Conservation (phyloP, 768 basidiomycete species). For the Amanita pseudoporphyria region DNA sequence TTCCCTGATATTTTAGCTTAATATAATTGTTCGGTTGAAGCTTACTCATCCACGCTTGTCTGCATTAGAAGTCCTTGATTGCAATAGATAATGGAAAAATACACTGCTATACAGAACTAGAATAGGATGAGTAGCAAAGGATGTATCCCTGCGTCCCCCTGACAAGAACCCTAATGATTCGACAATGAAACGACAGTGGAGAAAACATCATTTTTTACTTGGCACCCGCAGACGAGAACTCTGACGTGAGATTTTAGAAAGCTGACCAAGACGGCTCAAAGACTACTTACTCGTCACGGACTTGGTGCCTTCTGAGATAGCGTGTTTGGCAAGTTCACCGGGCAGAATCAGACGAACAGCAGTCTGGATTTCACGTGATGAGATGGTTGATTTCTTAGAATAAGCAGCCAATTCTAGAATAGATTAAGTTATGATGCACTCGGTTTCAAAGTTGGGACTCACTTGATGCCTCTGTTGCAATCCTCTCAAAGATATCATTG, state of each 20-base stretch:
- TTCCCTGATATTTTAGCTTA: too few relatives aligned
- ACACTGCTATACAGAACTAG: slow-evolving; percentile 8
- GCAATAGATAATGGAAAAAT: slow-evolving; percentile 9
- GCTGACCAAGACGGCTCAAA: background rate
- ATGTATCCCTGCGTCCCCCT: background rate
- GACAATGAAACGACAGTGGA: slow-evolving; percentile 12
- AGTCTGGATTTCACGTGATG: slow-evolving; percentile 97
- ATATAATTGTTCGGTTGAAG: too few relatives aligned
- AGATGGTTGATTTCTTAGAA: slow-evolving; percentile 98
- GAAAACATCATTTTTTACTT: slow-evolving; percentile 35
- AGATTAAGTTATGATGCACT: background rate
- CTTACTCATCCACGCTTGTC: too few relatives aligned
- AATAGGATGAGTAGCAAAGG: background rate
- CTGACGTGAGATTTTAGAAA: slow-evolving; percentile 9
- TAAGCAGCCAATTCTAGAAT: slow-evolving; percentile 85
- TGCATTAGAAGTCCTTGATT: slow-evolving; percentile 4
- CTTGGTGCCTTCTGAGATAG: slow-evolving; percentile 91
- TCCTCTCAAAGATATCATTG: slow-evolving; percentile 93
- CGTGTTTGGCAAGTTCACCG: slow-evolving; percentile 91
- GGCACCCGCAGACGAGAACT: slow-evolving; percentile 67
- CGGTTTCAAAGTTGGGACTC: slow-evolving; percentile 18
- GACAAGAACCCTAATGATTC: slow-evolving; percentile 2
- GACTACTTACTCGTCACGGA: slow-evolving; percentile 68
- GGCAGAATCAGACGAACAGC: slow-evolving; percentile 95
- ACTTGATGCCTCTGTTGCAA: slow-evolving; percentile 87